A percentile compares a stretch with the other conserved stretches of the same genome.
Conservation (phyloP, 257 asterid species). For the Cynanchum wilfordii region DNA sequence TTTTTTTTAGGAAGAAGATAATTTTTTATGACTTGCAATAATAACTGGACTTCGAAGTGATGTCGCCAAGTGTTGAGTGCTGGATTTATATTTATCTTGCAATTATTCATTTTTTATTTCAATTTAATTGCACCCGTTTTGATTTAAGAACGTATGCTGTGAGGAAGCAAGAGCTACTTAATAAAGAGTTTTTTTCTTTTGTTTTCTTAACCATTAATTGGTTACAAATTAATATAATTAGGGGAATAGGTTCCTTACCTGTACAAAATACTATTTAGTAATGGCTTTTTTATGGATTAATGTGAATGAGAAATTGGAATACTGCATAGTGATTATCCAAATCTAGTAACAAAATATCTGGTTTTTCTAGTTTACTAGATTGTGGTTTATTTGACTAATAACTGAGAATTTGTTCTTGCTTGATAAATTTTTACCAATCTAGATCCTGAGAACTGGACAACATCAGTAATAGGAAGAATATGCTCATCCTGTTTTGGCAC, state of each 20-base stretch:
- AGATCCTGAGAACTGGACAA: not conserved
- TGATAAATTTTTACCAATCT: not conserved
- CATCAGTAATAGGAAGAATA: not conserved
- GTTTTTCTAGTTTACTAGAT: not conserved
- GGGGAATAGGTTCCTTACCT: not conserved
- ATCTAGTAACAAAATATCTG: not conserved
- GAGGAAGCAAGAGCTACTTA: not conserved
- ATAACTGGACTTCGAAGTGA: not conserved
- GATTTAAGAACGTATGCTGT: not conserved
- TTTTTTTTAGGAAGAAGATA: not conserved
- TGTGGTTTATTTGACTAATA: not conserved
- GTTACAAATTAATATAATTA: not conserved
- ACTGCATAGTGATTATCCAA: not conserved
- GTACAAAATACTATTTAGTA: not conserved
- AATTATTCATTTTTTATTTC: not conserved
- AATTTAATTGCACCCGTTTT: not conserved
- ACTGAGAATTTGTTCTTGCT: not conserved
- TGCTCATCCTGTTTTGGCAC: not conserved
- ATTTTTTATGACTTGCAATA: not conserved
- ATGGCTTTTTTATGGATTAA: not conserved
- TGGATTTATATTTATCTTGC: not conserved
- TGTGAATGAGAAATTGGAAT: not conserved
- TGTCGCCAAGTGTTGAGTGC: not conserved
- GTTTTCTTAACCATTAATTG: not conserved
- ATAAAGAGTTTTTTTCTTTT: not conserved